Conservation (phyloP, 495 filamentous ascomycete genomes). For the Penicillium atrosanguineum region DNA sequence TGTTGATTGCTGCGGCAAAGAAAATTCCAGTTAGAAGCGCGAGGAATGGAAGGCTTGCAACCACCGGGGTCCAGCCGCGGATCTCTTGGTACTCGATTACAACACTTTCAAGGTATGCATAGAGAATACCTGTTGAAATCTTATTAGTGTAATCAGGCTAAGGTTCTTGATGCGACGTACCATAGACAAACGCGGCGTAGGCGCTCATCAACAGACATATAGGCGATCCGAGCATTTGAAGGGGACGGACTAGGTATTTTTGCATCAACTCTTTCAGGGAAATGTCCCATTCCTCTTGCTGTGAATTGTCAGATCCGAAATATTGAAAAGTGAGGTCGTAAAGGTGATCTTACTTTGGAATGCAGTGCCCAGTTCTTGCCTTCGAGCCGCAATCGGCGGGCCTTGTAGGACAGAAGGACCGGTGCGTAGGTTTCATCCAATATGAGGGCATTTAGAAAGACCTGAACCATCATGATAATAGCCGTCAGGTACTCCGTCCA, state of each 20-base stretch:
- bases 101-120: conserved; percentile 41
- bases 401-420: conserved; percentile 35
- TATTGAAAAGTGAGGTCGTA: no score
- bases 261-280: conserved; percentile 33
- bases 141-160: no score
- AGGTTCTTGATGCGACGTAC: conserved; percentile 11
- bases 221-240: conserved; percentile 42
- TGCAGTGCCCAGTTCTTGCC: conserved; percentile 48
- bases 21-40: conserved; percentile 48
- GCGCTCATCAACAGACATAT: conserved; percentile 41
- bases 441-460: conserved; percentile 25
- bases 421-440: conserved; percentile 39
- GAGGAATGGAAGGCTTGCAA: conserved; percentile 51
- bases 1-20: conserved; percentile 37
- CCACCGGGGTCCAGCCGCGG: conserved; percentile 42
- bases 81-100: conserved; percentile 48
- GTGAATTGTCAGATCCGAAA: no score
- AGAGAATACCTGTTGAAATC: conserved; percentile 33
- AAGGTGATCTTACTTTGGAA: conserved; percentile 28
- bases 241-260: conserved; percentile 41
- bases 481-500: conserved; percentile 46
- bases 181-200: conserved; percentile 45
- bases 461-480: conserved; percentile 30
- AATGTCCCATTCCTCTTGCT: conserved; percentile 44
- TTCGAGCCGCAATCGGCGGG: conserved; percentile 35